Conservation (phyloP, 352 stramenopile species). For the Phytophthora citricola region DNA sequence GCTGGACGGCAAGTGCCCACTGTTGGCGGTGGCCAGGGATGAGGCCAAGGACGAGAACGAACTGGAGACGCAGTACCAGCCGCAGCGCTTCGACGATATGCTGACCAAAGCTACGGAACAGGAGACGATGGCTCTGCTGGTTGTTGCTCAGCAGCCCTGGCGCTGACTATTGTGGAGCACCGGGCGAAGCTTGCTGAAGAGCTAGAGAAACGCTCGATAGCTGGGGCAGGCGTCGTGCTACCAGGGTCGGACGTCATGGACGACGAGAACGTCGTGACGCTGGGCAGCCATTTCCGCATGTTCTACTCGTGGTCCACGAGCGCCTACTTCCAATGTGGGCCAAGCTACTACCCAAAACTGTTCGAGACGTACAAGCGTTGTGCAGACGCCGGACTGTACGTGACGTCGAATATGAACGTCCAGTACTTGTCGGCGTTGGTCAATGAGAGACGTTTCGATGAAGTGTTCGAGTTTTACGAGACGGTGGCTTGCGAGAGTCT, state of each 20-base stretch:
- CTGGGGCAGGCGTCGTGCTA: conserved; percentile 30
- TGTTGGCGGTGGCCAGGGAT: conserved; percentile 26
- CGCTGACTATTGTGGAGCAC: conserved; percentile 58
- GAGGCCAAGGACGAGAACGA: conserved; percentile 27
- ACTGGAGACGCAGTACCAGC: conserved; percentile 55
- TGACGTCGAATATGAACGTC: conserved; percentile 71
- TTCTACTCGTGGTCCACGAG: conserved; percentile 78
- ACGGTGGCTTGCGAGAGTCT: conserved; percentile 44
- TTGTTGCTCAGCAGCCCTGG: conserved; percentile 46
- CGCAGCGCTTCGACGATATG: conserved; percentile 62
- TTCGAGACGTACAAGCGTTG: conserved; percentile 59
- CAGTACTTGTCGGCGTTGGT: conserved; percentile 62
- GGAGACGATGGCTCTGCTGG: conserved; percentile 63
- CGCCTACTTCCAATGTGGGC: conserved; percentile 36
- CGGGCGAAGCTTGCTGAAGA: conserved; percentile 45
- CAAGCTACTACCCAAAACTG: conserved; percentile 36
- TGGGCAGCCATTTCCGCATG: conserved; percentile 56
- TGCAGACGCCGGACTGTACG: conserved; percentile 49
- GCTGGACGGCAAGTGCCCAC: conserved; percentile 28
- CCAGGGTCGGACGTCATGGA: conserved; percentile 43
- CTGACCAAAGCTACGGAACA: conserved; percentile 71
- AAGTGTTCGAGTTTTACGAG: conserved; percentile 60
- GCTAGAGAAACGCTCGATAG: conserved; percentile 35
- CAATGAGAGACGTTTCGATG: conserved; percentile 37
- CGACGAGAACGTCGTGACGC: conserved; percentile 39